Percentiles rank a stretch among this genome's conserved stretches.
phyloP scores from a whole-genome alignment of 768 basidiomycete species.

The Favolaschia claudopus region DNA sequence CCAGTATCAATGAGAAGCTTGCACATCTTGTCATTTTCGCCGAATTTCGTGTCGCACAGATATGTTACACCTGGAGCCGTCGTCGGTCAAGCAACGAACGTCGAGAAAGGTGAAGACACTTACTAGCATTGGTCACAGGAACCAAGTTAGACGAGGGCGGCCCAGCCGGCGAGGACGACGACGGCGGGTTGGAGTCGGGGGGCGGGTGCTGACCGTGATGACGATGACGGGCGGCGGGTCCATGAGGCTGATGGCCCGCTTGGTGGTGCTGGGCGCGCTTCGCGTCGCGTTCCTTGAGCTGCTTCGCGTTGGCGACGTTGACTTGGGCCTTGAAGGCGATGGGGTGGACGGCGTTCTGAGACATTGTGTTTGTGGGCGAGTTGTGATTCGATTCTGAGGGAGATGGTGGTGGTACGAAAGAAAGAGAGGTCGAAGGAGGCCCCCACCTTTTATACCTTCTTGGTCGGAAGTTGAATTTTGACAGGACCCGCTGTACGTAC shows the following conservation, averaged over 20 bases:
- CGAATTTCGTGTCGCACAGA: conserved; percentile 3
- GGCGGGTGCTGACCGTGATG: not conserved
- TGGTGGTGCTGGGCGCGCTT: conserved; percentile 13
- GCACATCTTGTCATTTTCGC: conserved; percentile 6
- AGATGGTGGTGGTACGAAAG: conserved; percentile 9
- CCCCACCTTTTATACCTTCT: conserved; percentile 13
- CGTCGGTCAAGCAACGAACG: not conserved
- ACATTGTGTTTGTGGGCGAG: not conserved
- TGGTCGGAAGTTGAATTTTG: conserved; percentile 16
- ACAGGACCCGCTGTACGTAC: conserved; percentile 4
- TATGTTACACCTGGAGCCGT: conserved; percentile 21
- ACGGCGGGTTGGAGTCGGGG: not conserved
- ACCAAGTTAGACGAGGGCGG: not conserved
- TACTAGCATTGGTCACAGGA: conserved; percentile 7
- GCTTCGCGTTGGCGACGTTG: conserved; percentile 3
- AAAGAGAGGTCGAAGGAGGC: not conserved
- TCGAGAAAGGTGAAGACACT: not conserved
- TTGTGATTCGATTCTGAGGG: no score
- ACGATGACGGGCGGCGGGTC: not conserved
- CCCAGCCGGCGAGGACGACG: not conserved
- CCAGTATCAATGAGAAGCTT: conserved; percentile 32
- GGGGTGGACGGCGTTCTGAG: conserved; percentile 14
- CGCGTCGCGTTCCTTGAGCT: conserved; percentile 15
- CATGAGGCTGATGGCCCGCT: conserved; percentile 21
- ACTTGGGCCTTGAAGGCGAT: conserved; percentile 13